Base-by-base conservation (phyloP, 345 rosid species). In the Psidium friedrichsthalianum region DNA sequence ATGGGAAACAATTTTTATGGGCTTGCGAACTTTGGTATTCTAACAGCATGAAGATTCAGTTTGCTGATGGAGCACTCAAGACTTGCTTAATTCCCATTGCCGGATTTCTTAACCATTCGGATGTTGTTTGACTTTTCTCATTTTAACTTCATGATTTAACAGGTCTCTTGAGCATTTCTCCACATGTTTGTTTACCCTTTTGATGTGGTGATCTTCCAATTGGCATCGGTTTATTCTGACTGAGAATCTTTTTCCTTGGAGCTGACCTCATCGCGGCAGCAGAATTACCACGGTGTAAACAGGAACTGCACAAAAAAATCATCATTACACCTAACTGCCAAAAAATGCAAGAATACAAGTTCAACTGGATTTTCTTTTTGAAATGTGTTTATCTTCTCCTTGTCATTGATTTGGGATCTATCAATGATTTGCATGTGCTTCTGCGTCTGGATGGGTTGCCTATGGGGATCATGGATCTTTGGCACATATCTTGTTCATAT, bases 1-100 rank as follows among this genome's bases (percentile, higher is more conserved):
- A 0, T 94, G 97, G 96, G 99, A 97, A n/a, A 85, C 94, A 93
- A 51, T 97, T 92, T 89, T 89, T 95, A 86, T 97, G 98, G 97
- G 96, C 98, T 84, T 97, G 99, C 64, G 98, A 97, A 89, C 94
- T 95, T 82, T 97, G 92, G 95, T 97, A 97, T 94, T 94, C 98
- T 42, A 97, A 97, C 88, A 93, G 98, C 90, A 95, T 97, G 96
- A 95, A 95, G 92, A 88, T 95, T 87, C 91, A 90, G 88, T 94
- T 93, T 91, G 89, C 89, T 74, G 98, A 93, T 91, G 98, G 98
- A 83, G 90, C 89, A 90, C 90, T 97, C 44, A 92, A 90, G 88
- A 97, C 98, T 83, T 97, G 98, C 86, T 94, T 97, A 92, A 89
- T 95, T 86, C 98, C 99, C 15, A 86, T 97, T 85, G 99, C 95